Base-by-base conservation (phyloP, 768 basidiomycete genomes). In the Termitomyces sp. region DNA sequence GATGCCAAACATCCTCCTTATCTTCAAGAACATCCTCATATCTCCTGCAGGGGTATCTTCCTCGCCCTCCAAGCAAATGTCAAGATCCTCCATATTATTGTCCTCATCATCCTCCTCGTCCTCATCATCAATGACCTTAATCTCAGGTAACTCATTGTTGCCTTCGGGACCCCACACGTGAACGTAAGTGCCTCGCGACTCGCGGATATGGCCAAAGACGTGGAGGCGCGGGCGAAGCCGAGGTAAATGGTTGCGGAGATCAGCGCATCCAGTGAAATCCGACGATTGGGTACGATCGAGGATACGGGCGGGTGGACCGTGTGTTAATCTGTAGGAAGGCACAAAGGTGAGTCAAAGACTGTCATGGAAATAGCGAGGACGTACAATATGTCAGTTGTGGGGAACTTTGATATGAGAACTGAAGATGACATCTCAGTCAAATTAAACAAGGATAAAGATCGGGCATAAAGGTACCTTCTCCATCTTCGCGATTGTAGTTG, bases 181-280 rank as follows among this genome's bases (percentile, higher is more conserved):
- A 18, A 80, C 69, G 43, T 72, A 62, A 1, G 76, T 77, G 12
- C 86, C 86, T 24, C 76, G 77, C 0, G 75, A 82, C 66, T 87
- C 88, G 65, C 89, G 87, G 53, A 89, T 87, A 56, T 89, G 87
- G 2, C 87, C 88, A 64, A 82, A 87, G 51, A 82, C 65, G 56
- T 82, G 81, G 24, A 82, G 62, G 8, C 76, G 74, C 6, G 78
- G 77, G 2, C 69, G 72, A 26, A 82, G 64, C 4, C 66, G 67
- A 3, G 76, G 65, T 3, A 82, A 63, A 45, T 69, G 72, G 7
- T 64, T 71, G 18, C 74, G 67, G n/a, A 89, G 78, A 6, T 69
- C 67, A 34, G 70, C 56, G 59, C 87, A 89, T 0, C 86, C 86
- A 0, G 69, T 82, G 18, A 73, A 55, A 4, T 69, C 68, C 0